Evolutionary conservation across 1,139 yeast genomes (phyloP).

Genomic region (Suhomyces chickasaworum): DNA sequence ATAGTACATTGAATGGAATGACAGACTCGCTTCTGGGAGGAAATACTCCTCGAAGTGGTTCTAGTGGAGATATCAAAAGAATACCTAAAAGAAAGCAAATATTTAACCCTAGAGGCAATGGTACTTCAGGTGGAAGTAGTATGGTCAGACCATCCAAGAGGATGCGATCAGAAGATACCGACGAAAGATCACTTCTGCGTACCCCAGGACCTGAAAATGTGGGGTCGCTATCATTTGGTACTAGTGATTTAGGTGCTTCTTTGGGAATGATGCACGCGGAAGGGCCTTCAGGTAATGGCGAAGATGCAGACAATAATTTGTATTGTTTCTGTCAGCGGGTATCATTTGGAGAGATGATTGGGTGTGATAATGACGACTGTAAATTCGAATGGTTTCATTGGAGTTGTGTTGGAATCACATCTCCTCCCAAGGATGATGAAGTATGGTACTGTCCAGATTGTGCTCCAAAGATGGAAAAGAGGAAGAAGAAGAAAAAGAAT

Average conservation of each 20-base stretch:
- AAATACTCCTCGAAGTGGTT: slow-evolving; percentile 33
- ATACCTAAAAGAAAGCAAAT: slow-evolving; percentile 10
- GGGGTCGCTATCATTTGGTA: slow-evolving; percentile 12
- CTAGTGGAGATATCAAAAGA: slow-evolving; percentile 22
- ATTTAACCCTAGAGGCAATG: slow-evolving; percentile 8
- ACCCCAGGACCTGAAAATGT: slow-evolving; percentile 14
- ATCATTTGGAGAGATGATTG: slow-evolving; percentile 90
- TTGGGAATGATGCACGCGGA: slow-evolving; percentile 15
- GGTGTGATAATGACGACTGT: slow-evolving; percentile 84
- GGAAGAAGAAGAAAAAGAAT: slow-evolving; percentile 47
- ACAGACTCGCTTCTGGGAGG: slow-evolving; percentile 33
- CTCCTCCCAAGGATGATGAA: slow-evolving; percentile 66
- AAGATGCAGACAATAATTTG: slow-evolving; percentile 63
- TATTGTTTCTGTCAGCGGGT: slow-evolving; percentile 86
- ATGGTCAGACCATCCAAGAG: slow-evolving; percentile 31
- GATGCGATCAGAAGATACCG: slow-evolving; percentile 26
- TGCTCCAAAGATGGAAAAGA: slow-evolving; percentile 51
- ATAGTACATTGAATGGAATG: slow-evolving; percentile 20
- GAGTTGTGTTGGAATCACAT: slow-evolving; percentile 76
- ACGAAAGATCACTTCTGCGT: slow-evolving; percentile 17
- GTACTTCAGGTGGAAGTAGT: slow-evolving; percentile 14
- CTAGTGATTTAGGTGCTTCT: slow-evolving; percentile 12
- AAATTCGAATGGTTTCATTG: slow-evolving; percentile 88
- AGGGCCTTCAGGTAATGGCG: slow-evolving; percentile 34
- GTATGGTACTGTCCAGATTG: slow-evolving; percentile 77